Conservation (phyloP, 352 stramenopile species). For the Pythium rishiriense region DNA sequence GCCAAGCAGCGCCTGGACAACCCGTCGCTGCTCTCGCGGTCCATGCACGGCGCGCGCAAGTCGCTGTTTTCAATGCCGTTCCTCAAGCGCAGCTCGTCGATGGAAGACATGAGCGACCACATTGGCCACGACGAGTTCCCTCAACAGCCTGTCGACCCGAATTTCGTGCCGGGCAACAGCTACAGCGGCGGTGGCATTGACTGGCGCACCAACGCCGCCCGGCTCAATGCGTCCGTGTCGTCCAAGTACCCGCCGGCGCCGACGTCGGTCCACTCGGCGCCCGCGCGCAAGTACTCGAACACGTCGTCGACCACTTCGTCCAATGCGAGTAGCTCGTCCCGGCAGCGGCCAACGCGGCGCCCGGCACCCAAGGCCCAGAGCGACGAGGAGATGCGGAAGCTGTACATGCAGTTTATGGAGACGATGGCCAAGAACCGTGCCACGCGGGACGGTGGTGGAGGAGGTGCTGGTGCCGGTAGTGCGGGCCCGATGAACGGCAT, state of each 20-base stretch:
- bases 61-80: slow-evolving; percentile 20
- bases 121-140: slow-evolving; percentile 1
- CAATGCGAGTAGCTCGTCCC: slow-evolving; percentile 16
- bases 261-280: slow-evolving; percentile 16
- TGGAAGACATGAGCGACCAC: slow-evolving; percentile 22
- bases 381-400: slow-evolving; percentile 22
- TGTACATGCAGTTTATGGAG: slow-evolving; percentile 29
- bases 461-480: background rate
- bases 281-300: slow-evolving; percentile 20
- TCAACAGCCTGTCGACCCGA: slow-evolving; percentile 8
- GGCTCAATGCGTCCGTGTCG: slow-evolving; percentile 22
- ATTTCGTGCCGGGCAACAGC: slow-evolving; percentile 26
- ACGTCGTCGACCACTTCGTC: slow-evolving; percentile 20
- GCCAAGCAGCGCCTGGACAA: slow-evolving; percentile 17
- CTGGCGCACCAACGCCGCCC: slow-evolving; percentile 16
- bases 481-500: background rate
- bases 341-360: background rate
- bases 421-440: slow-evolving; percentile 24
- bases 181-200: slow-evolving; percentile 21
- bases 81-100: slow-evolving; percentile 24
- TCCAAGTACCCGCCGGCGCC: slow-evolving; percentile 9
- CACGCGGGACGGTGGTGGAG: background rate
- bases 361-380: slow-evolving; percentile 8
- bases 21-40: slow-evolving; percentile 15
- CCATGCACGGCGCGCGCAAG: slow-evolving; percentile 7